Conservation (phyloP, 1,139 yeast species). For the Taphrina betulina region DNA sequence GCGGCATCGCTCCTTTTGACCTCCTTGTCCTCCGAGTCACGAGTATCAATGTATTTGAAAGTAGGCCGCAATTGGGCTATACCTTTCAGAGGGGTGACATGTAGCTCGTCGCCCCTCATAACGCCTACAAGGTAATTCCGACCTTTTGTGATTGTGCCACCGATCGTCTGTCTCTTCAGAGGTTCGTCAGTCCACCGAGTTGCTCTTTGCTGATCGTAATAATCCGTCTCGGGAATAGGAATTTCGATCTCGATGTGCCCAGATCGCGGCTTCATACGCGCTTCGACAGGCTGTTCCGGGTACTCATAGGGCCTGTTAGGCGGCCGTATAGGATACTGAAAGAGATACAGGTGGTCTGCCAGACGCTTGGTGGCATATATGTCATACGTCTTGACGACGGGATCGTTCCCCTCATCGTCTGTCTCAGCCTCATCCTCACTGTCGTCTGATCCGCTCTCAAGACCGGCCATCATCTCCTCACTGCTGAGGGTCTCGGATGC, state of each 20-base stretch:
- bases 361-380: constrained; percentile 50
- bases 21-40: constrained; percentile 16
- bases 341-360: constrained; percentile 47
- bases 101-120: constrained; percentile 49
- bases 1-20: constrained; percentile 35
- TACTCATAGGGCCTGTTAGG: constrained; percentile 51
- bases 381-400: constrained; percentile 74
- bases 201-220: constrained; percentile 47
- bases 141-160: constrained; percentile 11
- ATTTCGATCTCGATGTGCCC: constrained; percentile 65
- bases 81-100: constrained; percentile 64
- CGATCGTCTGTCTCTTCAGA: constrained; percentile 14
- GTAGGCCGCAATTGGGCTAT: constrained; percentile 79
- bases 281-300: constrained; percentile 47
- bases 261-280: constrained; percentile 63
- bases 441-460: neutral
- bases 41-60: constrained; percentile 65
- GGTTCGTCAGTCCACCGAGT: constrained; percentile 22
- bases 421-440: constrained; percentile 2
- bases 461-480: neutral
- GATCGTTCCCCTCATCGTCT: constrained; percentile 53
- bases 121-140: constrained; percentile 12
- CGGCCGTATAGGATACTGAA: constrained; percentile 77
- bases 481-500: neutral
- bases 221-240: constrained; percentile 60